These are phyloP conservation scores for Alopecurus myosuroides DNA, from an alignment of 176 grass and related monocot species.

Conservation along the genomic window DNA sequence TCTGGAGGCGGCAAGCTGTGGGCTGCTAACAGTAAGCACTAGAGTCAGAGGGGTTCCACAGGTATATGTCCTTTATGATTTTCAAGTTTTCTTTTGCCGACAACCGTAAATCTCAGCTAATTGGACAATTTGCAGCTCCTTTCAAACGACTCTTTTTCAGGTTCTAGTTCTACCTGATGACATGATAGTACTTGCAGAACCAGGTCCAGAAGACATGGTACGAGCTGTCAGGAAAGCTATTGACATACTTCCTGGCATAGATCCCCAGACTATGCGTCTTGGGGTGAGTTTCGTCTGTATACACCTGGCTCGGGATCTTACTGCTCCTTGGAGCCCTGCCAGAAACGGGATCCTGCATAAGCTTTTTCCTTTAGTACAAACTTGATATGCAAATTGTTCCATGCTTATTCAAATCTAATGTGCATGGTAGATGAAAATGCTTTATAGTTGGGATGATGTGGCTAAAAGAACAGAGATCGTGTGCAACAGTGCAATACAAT, in stretches of 20 bases:
- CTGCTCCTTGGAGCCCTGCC: background rate
- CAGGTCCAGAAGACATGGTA: slow-evolving; percentile 83
- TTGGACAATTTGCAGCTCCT: background rate
- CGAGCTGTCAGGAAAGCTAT: slow-evolving; percentile 76
- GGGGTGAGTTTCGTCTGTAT: slow-evolving; percentile 38
- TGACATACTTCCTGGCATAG: slow-evolving; percentile 72
- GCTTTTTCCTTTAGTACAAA: background rate
- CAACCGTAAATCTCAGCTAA: background rate
- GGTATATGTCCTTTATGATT: slow-evolving; percentile 27
- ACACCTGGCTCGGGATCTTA: background rate
- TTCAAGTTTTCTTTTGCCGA: slow-evolving; percentile 9
- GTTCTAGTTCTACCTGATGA: slow-evolving; percentile 97
- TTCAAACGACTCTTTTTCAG: slow-evolving; percentile 28
- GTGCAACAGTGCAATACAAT: slow-evolving; percentile 64
- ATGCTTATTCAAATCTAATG: slow-evolving; percentile 23
- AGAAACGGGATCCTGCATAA: background rate
- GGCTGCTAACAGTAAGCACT: slow-evolving; percentile 92
- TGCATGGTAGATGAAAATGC: slow-evolving; percentile 64
- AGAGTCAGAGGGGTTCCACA: slow-evolving; percentile 95
- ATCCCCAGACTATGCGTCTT: slow-evolving; percentile 84
- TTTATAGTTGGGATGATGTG: slow-evolving; percentile 98
- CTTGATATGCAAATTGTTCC: background rate
- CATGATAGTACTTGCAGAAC: slow-evolving; percentile 94
- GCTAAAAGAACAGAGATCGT: slow-evolving; percentile 90
- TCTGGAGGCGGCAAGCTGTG: slow-evolving; percentile 96